Evolutionary conservation across 2,329 filamentous ascomycete species (phyloP).

Genomic region (Pyricularia pennisetigena): DNA sequence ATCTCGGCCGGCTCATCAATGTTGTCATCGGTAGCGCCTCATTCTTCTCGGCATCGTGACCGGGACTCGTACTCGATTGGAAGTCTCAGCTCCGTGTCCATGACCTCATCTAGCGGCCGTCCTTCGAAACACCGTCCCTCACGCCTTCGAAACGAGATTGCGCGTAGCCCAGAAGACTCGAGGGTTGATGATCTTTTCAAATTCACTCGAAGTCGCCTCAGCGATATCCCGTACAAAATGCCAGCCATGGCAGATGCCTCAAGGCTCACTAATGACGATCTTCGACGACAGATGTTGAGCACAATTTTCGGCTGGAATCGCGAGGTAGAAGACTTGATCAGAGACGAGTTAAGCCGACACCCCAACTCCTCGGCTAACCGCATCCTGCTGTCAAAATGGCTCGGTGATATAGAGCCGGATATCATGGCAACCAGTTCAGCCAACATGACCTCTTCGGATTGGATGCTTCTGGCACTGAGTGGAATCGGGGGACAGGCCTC

Average conservation of each 20-base stretch:
- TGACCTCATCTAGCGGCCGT: slow-evolving; percentile 29
- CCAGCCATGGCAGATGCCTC: slow-evolving; percentile 48
- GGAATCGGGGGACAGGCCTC: slow-evolving; percentile 71
- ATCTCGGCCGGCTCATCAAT: slow-evolving; percentile 58
- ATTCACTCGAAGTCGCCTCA: slow-evolving; percentile 69
- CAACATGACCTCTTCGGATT: slow-evolving; percentile 87
- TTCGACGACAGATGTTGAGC: slow-evolving; percentile 82
- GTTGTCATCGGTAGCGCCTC: slow-evolving; percentile 21
- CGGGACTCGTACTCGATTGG: slow-evolving; percentile 45
- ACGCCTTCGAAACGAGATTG: slow-evolving; percentile 68
- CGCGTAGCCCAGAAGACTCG: slow-evolving; percentile 66
- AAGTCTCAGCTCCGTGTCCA: slow-evolving; percentile 36
- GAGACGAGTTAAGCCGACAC: slow-evolving; percentile 75
- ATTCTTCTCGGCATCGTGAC: slow-evolving; percentile 13
- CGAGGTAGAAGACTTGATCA: slow-evolving; percentile 70
- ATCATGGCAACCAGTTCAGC: slow-evolving; percentile 71
- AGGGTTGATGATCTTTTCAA: slow-evolving; percentile 75
- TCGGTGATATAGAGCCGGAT: slow-evolving; percentile 76
- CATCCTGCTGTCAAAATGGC: slow-evolving; percentile 84
- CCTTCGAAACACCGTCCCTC: slow-evolving; percentile 46
- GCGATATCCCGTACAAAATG: slow-evolving; percentile 69
- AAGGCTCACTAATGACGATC: slow-evolving; percentile 63
- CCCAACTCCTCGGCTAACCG: slow-evolving; percentile 62
- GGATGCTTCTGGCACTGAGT: slow-evolving; percentile 91
- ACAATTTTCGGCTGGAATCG: slow-evolving; percentile 94